Base-by-base conservation (phyloP, 2,329 filamentous ascomycete species). In the Massarina eburnea region DNA sequence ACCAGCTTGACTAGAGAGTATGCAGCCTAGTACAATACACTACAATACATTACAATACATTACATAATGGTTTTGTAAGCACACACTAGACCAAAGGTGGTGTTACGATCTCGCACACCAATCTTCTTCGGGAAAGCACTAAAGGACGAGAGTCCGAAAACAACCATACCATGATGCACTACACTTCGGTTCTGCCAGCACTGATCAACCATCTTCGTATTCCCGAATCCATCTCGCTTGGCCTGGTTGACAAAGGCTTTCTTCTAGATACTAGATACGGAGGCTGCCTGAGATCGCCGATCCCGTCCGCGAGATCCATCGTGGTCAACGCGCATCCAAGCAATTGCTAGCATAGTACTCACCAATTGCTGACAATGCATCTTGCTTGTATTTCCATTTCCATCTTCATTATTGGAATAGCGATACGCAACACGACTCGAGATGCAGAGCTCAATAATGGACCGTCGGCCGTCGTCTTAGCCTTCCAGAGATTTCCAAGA, bases 271-370 rank as follows among this genome's bases (percentile, higher is more conserved):
- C n/a, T n/a, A n/a, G n/a, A n/a, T 9, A n/a, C 39, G 22, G 45
- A 51, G 50, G 43, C 48, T 50, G 50, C 43, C 48, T 39, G 47
- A 53, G 35, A 26, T 36, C 40, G 49, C 21, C 47, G 47, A 55
- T 49, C 49, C 22, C 27, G 36, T 39, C 43, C 38, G 49, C 43
- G 35, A 27, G 21, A 48, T 35, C 20, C 19, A 12, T 26, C 24
- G 24, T 7, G 24, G 24, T 7, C 12, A 26, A 26, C 7, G 24
- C 27, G 27, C 5, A 6, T 30, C 27, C 4, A 14, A 30, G 27
- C 27, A 30, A 30, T 14, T 14, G n/a, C n/a, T n/a, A n/a, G n/a
- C n/a, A n/a, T n/a, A n/a, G n/a, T n/a, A n/a, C n/a, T n/a, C n/a
- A n/a, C n/a, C n/a, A n/a, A n/a, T n/a, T n/a, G n/a, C n/a, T n/a